Base-by-base conservation (phyloP, 768 basidiomycete genomes). In the Boletus tylopilopsis region DNA sequence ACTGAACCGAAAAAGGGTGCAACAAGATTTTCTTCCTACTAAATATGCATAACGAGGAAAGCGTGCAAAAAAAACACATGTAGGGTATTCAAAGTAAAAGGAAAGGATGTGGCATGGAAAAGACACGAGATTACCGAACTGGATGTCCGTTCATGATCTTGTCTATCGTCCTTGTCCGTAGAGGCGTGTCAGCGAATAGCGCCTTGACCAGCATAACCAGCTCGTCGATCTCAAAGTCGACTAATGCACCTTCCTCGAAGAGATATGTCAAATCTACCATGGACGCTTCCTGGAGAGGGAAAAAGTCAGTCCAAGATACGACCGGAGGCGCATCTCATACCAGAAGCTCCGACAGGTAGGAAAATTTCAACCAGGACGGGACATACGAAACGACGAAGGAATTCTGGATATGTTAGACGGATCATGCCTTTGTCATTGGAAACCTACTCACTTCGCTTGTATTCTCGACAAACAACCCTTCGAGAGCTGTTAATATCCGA, bases 301-400 rank as follows among this genome's bases (percentile, higher is more conserved):
- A 41, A 34, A 50, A 40, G 44, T 47, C 29, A 57, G 10, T 21
- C 25, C 27, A 15, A 21, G 29, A 46, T 19, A 29, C 13, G 18
- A 51, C 19, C 27, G 12, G 33, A 29, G 23, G 41, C 36, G 23
- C 15, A 25, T 10, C 23, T 75, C 87, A 39, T 51, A 94, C 93
- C 75, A 97, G 66, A 12, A 97, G 77, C 66, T 96, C 94, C 2
- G 90, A 90, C 5, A 96, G 76, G 67, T 97, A 97, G 18, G 88
- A 92, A 67, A 90, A 95, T 67, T 95, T 95, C 58, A 96, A 75
- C 94, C 94, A 97, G 12, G 82, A 85, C 2, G 90, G 87, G n/a
- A 94, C 90, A 55, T 90, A 91, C 0, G 82, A 83, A 1, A 86
- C 87, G 7, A 91, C 83, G 41, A 87, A 82, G 0, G 90, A 86